phyloP scores from a whole-genome alignment of 1,284 basidiomycete genomes.

The Boletus mariae region DNA sequence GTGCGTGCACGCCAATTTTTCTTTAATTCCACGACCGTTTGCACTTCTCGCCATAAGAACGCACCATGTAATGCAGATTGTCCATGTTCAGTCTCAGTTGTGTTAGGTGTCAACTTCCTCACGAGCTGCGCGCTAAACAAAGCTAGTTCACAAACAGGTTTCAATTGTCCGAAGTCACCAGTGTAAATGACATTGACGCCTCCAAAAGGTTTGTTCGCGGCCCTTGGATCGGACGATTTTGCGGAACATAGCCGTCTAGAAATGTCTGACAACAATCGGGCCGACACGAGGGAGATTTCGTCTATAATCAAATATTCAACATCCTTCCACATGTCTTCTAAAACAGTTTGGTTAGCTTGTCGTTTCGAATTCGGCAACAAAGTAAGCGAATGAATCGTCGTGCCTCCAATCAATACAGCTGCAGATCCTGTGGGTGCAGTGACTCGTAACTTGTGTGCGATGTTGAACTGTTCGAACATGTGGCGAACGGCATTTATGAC shows the following conservation, averaged over 20 bases:
- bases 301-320: neutral
- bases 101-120: neutral
- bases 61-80: neutral
- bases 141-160: neutral
- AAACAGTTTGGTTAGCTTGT: neutral
- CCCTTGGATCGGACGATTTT: neutral
- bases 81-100: neutral
- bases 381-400: neutral
- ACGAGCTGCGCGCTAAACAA: neutral
- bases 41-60: too few relatives aligned
- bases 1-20: too few relatives aligned
- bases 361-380: neutral
- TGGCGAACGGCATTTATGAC: neutral
- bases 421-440: neutral
- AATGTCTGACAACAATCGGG: neutral
- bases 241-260: neutral
- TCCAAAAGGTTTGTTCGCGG: neutral
- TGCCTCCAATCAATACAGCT: neutral
- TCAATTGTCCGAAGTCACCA: too few relatives aligned
- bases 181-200: too few relatives aligned
- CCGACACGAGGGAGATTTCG: neutral
- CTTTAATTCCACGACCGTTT: too few relatives aligned
- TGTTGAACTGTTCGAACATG: neutral
- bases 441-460: neutral
- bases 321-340: neutral